These are phyloP conservation scores for Lactuca saligna DNA, from an alignment of 129 eudicot species.

Conservation along the genomic window DNA sequence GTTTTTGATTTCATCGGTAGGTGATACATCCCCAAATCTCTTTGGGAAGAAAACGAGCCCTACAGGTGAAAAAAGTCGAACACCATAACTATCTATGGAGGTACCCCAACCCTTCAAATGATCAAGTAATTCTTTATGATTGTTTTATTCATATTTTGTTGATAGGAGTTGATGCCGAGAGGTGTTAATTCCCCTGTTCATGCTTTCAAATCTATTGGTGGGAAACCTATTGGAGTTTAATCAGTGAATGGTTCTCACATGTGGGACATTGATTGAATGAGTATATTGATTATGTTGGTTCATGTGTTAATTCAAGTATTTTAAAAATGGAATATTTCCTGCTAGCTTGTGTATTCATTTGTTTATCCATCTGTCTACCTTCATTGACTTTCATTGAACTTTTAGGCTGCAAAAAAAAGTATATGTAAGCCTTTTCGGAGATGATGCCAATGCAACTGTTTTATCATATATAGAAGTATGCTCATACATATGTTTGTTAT, in stretches of 20 bases:
- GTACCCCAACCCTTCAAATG: too few relatives aligned
- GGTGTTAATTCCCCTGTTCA: slow-evolving; percentile 97
- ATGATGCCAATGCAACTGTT: slow-evolving; percentile 66
- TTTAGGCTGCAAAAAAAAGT: slow-evolving; percentile 82
- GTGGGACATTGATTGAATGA: slow-evolving; percentile 98
- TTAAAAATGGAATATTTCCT: neutral
- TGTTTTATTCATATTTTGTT: slow-evolving; percentile 11
- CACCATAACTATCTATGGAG: too few relatives aligned
- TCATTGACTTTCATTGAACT: too few relatives aligned
- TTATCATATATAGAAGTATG: slow-evolving; percentile 86
- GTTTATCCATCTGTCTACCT: neutral
- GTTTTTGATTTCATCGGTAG: too few relatives aligned
- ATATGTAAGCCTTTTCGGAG: slow-evolving; percentile 84
- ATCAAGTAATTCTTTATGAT: neutral
- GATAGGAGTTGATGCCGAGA: slow-evolving; percentile 94
- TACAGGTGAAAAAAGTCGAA: too few relatives aligned
- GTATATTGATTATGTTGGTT: slow-evolving; percentile 93
- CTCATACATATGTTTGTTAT: too few relatives aligned
- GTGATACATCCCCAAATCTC: too few relatives aligned
- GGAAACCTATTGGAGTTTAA: slow-evolving; percentile 83
- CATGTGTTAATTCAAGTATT: slow-evolving; percentile 92
- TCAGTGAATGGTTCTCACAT: slow-evolving; percentile 91
- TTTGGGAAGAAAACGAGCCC: too few relatives aligned
- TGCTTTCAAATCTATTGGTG: slow-evolving; percentile 95
- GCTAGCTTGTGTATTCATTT: slow-evolving; percentile 12